Evolutionary conservation across 768 basidiomycete genomes (phyloP).

Genomic region (Sporobolomyces pararoseus): DNA sequence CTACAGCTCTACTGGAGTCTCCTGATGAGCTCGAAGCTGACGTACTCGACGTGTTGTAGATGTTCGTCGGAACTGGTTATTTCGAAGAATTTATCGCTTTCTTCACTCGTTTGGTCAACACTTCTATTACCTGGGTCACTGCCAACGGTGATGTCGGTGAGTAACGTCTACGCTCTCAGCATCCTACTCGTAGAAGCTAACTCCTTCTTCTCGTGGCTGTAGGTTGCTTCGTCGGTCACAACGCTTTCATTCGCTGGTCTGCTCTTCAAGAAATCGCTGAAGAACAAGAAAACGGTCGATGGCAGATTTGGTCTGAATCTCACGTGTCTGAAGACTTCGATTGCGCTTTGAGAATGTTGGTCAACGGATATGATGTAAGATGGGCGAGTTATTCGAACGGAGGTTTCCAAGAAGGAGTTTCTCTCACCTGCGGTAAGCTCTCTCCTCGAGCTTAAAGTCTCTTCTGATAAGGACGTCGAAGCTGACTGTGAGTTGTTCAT

Average conservation of each 20-base stretch:
- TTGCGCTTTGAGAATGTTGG: constrained; percentile 23
- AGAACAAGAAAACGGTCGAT: constrained; percentile 62
- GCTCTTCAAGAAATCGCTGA: constrained; percentile 81
- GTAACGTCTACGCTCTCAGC: constrained; percentile 56
- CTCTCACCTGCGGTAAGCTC: constrained; percentile 62
- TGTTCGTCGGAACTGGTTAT: constrained; percentile 74
- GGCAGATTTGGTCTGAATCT: constrained; percentile 75
- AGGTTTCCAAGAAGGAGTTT: constrained; percentile 72
- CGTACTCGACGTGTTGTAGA: neutral
- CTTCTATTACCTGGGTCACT: constrained; percentile 35
- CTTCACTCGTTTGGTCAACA: constrained; percentile 69
- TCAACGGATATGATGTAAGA: constrained; percentile 21
- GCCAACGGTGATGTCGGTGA: constrained; percentile 48
- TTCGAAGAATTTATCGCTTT: constrained; percentile 86
- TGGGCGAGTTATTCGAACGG: constrained; percentile 77
- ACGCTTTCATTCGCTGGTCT: constrained; percentile 83
- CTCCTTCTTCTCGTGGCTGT: constrained; percentile 47
- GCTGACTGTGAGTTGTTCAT: neutral
- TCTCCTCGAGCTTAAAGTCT: too few relatives aligned
- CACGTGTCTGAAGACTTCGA: constrained; percentile 76
- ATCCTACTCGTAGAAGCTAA: too few relatives aligned
- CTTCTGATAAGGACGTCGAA: too few relatives aligned
- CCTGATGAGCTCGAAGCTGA: too few relatives aligned
- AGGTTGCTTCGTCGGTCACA: constrained; percentile 79
- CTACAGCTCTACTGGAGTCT: neutral